A percentile compares a stretch with the other conserved stretches of the same genome.
phyloP scores from a whole-genome alignment of 345 rosid species.

The Salix udensis region DNA sequence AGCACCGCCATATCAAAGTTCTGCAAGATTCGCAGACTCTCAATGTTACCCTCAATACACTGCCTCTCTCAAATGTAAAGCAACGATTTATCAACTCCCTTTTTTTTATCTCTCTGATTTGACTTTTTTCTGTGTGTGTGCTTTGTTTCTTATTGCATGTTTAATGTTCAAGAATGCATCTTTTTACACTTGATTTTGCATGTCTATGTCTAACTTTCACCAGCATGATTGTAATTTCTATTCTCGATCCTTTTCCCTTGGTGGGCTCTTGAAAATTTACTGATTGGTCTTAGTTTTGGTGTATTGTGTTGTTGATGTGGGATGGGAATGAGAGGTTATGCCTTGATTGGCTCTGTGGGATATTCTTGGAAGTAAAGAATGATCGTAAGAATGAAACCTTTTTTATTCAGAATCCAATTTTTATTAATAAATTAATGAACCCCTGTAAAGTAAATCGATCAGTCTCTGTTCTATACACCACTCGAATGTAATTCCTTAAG shows the following conservation, averaged over 20 bases:
- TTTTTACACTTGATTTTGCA: background rate
- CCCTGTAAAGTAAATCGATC: no score
- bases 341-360: background rate
- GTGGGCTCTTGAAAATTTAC: background rate
- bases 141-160: background rate
- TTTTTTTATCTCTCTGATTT: background rate
- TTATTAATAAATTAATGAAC: background rate
- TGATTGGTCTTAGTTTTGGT: background rate
- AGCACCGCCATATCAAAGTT: slow-evolving; percentile 61
- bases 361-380: no score
- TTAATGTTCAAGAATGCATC: background rate
- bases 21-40: slow-evolving; percentile 80
- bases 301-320: background rate
- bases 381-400: no score
- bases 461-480: no score
- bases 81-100: background rate
- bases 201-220: background rate
- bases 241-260: background rate
- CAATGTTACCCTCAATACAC: slow-evolving; percentile 71
- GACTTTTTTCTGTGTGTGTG: background rate
- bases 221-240: background rate
- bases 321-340: background rate
- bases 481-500: no score
- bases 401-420: no score
- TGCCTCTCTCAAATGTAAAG: slow-evolving; percentile 81